Conservation (phyloP, 23 red algal species). For the Gracilaria vermiculophylla region DNA sequence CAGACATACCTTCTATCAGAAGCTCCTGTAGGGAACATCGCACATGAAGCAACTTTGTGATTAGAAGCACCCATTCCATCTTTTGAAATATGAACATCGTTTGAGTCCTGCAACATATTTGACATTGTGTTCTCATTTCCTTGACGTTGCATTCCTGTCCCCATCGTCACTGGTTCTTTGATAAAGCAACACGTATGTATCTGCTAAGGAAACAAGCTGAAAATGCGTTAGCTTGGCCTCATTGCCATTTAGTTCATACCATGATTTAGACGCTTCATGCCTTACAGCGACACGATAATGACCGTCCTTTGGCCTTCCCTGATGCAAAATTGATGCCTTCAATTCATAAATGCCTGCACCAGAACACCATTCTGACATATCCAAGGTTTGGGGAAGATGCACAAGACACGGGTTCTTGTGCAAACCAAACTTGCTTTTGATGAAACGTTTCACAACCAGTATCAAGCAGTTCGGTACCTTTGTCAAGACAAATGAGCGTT, state of each 20-base stretch:
- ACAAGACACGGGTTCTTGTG: slow-evolving; percentile 68
- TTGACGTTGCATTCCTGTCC: background rate
- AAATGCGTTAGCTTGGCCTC: slow-evolving; percentile 13
- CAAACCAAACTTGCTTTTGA: slow-evolving; percentile 45
- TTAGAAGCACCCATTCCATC: slow-evolving; percentile 11
- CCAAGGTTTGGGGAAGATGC: slow-evolving; percentile 31
- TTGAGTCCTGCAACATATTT: background rate
- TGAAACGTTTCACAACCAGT: slow-evolving; percentile 42
- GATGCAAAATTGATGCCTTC: slow-evolving; percentile 39
- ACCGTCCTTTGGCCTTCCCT: slow-evolving; percentile 25
- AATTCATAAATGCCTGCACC: slow-evolving; percentile 35
- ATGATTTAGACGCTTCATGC: slow-evolving; percentile 38
- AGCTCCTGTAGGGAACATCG: slow-evolving; percentile 35
- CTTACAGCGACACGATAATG: slow-evolving; percentile 33
- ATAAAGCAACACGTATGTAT: slow-evolving; percentile 62
- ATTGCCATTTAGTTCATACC: slow-evolving; percentile 46
- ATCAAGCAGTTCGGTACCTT: slow-evolving; percentile 48
- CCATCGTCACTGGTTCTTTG: background rate
- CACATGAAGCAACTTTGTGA: slow-evolving; percentile 43
- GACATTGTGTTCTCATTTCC: slow-evolving; percentile 1
- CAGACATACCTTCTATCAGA: slow-evolving; percentile 3
- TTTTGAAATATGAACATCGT: background rate
- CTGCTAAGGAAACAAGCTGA: slow-evolving; percentile 60
- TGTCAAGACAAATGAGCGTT: background rate
- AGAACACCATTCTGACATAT: slow-evolving; percentile 14